A percentile compares a stretch with the other conserved stretches of the same genome.
Evolutionary conservation across 768 basidiomycete species (phyloP).

Genomic region (Pholiota microspora): DNA sequence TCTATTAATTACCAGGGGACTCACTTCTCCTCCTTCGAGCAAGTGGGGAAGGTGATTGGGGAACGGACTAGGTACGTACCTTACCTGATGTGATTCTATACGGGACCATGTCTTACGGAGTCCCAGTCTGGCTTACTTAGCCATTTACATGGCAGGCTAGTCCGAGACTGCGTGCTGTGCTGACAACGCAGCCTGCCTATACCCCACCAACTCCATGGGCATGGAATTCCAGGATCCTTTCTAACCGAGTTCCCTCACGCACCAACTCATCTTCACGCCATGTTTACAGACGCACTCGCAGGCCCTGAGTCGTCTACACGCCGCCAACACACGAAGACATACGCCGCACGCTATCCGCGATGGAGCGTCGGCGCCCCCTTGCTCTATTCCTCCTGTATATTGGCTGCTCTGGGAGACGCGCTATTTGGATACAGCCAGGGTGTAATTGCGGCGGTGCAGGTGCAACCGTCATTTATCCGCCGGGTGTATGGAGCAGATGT

Average conservation of each 20-base stretch:
- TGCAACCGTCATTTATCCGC: slow-evolving; percentile 50
- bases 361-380: slow-evolving; percentile 51
- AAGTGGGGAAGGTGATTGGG: too few species aligned
- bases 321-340: too few species aligned
- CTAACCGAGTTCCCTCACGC: too few species aligned
- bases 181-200: too few species aligned
- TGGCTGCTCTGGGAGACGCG: slow-evolving; percentile 55
- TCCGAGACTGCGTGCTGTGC: too few species aligned
- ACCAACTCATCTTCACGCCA: slow-evolving; percentile 13
- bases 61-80: too few species aligned
- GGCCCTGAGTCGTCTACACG: too few species aligned
- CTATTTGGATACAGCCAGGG: slow-evolving; percentile 59
- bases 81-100: too few species aligned
- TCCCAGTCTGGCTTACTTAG: not conserved
- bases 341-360: slow-evolving; percentile 46
- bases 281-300: slow-evolving; percentile 15
- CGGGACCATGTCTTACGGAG: not conserved
- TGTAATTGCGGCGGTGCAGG: slow-evolving; percentile 47
- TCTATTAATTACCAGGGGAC: too few species aligned
- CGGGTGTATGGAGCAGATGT: slow-evolving; percentile 45
- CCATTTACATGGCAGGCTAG: too few species aligned
- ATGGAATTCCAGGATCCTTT: too few species aligned
- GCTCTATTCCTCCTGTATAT: slow-evolving; percentile 48
- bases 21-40: too few species aligned
- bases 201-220: not conserved